phyloP scores from a whole-genome alignment of 1,284 basidiomycete species.

The Fomitiporia mediterranea region DNA sequence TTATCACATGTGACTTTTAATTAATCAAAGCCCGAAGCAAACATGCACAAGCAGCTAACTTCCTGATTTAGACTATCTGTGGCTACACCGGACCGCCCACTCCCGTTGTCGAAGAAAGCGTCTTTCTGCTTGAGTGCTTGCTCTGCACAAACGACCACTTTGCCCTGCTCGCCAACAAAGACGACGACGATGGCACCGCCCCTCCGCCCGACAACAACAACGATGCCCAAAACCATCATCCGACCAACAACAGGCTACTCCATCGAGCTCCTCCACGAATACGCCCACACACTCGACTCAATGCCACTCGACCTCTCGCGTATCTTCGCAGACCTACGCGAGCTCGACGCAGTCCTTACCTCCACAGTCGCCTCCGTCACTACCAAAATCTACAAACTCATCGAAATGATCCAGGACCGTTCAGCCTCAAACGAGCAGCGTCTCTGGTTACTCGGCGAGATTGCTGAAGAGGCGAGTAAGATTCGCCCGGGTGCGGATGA shows the following conservation, averaged over 20 bases:
- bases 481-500: conserved; percentile 97
- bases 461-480: conserved; percentile 87
- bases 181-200: neutral
- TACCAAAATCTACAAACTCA: conserved; percentile 70
- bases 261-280: conserved; percentile 69
- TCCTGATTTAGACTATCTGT: neutral
- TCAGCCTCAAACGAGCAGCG: conserved; percentile 69
- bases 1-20: too few species aligned
- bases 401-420: conserved; percentile 71
- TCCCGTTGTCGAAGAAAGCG: neutral
- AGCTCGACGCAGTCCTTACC: conserved; percentile 96
- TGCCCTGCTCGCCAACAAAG: neutral
- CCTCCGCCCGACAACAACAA: neutral
- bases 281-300: conserved; percentile 90
- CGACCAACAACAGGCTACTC: conserved; percentile 39
- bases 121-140: neutral
- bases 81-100: neutral
- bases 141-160: neutral
- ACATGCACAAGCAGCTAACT: neutral
- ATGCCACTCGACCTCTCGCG: conserved; percentile 93
- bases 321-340: conserved; percentile 91
- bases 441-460: conserved; percentile 84
- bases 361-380: conserved; percentile 80
- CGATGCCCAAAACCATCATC: neutral
- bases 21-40: neutral